A percentile compares a stretch with the other conserved stretches of the same genome.
These are phyloP conservation scores for Parsonsia alboflavescens DNA, from an alignment of 257 asterid species.

Conservation along the genomic window DNA sequence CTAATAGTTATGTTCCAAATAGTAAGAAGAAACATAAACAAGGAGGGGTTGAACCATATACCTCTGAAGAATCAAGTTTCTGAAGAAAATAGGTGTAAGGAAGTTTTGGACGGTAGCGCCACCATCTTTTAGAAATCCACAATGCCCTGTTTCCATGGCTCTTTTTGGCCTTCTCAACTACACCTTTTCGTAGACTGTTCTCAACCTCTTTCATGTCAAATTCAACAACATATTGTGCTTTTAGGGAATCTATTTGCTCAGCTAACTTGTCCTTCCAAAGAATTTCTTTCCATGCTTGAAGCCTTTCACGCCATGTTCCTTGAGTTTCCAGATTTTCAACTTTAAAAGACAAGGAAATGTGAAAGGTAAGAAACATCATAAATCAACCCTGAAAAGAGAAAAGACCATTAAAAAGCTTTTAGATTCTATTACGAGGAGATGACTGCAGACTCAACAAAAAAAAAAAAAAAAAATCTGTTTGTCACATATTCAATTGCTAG, in stretches of 20 bases:
- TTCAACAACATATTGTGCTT: slow-evolving; percentile 81
- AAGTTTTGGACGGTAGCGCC: slow-evolving; percentile 98
- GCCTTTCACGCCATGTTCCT: slow-evolving; percentile 91
- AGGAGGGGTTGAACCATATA: slow-evolving; percentile 23
- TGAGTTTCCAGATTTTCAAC: slow-evolving; percentile 45
- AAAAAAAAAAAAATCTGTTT: neutral
- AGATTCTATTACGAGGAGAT: neutral
- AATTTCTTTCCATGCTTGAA: slow-evolving; percentile 71
- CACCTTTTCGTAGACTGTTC: slow-evolving; percentile 83
- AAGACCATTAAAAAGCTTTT: slow-evolving; percentile 6
- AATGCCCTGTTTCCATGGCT: slow-evolving; percentile 70
- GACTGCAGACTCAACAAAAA: neutral
- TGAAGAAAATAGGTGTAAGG: slow-evolving; percentile 93
- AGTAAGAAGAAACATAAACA: slow-evolving; percentile 14
- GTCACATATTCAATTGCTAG: neutral
- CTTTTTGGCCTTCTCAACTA: slow-evolving; percentile 59
- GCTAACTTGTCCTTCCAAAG: slow-evolving; percentile 69
- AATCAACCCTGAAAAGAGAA: neutral
- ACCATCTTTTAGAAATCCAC: slow-evolving; percentile 99
- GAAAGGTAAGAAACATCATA: slow-evolving; percentile 1
- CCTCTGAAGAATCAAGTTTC: slow-evolving; percentile 96
- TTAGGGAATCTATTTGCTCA: slow-evolving; percentile 58
- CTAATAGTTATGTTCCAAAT: neutral
- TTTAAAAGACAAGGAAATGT: slow-evolving; percentile 21
- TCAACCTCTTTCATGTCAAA: slow-evolving; percentile 98